A percentile compares a stretch with the other conserved stretches of the same genome.
Evolutionary conservation across 257 asterid species (phyloP).

Genomic region (Gardenia jasminoides): DNA sequence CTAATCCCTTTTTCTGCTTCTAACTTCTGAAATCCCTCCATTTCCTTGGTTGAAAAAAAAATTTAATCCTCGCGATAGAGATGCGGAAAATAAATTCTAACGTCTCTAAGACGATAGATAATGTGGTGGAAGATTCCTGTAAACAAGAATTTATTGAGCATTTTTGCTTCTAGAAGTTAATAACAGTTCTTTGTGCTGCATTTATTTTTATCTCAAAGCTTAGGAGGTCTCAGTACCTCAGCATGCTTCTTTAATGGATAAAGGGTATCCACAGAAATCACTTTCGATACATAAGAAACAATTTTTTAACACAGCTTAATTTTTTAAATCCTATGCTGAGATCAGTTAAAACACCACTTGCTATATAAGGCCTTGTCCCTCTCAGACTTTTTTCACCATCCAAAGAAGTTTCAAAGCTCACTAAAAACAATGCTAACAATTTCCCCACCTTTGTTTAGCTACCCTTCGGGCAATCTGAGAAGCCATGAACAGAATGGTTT

Average conservation of each 20-base stretch:
- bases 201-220: too few species aligned
- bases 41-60: too few species aligned
- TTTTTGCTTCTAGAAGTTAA: background rate
- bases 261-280: background rate
- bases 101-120: background rate
- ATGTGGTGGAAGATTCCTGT: background rate
- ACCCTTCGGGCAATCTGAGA: slow-evolving; percentile 7
- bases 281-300: background rate
- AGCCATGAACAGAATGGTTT: background rate
- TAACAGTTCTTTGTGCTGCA: background rate
- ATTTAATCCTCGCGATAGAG: too few species aligned
- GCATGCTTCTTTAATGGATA: background rate
- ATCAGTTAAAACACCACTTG: background rate
- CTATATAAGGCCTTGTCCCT: background rate
- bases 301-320: background rate
- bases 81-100: too few species aligned
- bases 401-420: background rate
- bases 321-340: background rate
- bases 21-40: too few species aligned
- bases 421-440: slow-evolving; percentile 5
- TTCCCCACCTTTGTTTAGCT: background rate
- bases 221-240: background rate
- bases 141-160: background rate
- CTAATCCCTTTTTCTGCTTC: too few species aligned
- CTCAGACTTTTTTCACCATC: background rate